Conservation (phyloP, 2,329 filamentous ascomycete genomes). For the Dothideomycetes sp. region DNA sequence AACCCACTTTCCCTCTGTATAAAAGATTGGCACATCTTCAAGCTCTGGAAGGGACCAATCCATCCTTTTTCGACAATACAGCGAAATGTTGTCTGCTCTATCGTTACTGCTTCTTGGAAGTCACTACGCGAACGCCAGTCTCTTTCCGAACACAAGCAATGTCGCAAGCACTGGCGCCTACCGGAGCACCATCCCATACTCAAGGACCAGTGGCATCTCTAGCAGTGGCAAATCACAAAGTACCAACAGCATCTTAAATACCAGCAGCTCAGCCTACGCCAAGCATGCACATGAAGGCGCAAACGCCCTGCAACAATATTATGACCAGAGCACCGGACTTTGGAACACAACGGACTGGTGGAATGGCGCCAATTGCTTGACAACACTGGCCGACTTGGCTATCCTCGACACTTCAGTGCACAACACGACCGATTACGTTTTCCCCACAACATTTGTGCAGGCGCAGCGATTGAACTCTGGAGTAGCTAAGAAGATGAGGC, state of each 20-base stretch:
- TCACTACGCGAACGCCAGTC: too few relatives aligned
- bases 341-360: constrained; percentile 46
- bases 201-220: too few relatives aligned
- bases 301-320: constrained; percentile 17
- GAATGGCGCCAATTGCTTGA: constrained; percentile 60
- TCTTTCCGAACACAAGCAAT: too few relatives aligned
- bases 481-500: constrained; percentile 10
- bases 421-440: constrained; percentile 26
- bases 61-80: too few relatives aligned
- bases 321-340: constrained; percentile 19
- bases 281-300: constrained; percentile 16
- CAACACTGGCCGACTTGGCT: constrained; percentile 46
- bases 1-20: too few relatives aligned
- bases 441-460: constrained; percentile 31
- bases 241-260: background rate
- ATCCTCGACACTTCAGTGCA: constrained; percentile 23
- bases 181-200: too few relatives aligned
- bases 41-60: too few relatives aligned
- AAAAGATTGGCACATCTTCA: too few relatives aligned
- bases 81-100: too few relatives aligned
- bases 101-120: too few relatives aligned
- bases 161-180: too few relatives aligned
- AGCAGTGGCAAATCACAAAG: too few relatives aligned
- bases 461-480: constrained; percentile 7
- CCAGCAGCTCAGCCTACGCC: constrained; percentile 1